Percentiles rank a stretch among this genome's conserved stretches.
Evolutionary conservation across 306 rosid genomes (phyloP).

Genomic region (Lathyrus tuberosus): DNA sequence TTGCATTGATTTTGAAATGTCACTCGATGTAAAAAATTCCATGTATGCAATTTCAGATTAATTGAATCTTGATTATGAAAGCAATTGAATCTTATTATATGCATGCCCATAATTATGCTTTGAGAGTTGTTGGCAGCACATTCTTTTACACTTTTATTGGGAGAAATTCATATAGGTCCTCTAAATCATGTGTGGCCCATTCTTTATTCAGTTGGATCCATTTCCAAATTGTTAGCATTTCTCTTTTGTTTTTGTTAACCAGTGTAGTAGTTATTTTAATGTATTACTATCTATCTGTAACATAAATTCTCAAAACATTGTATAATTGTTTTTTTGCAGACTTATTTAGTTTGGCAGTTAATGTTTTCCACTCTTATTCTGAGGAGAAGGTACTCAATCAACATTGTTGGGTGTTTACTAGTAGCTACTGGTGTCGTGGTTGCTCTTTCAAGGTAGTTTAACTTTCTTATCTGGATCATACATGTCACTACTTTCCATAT

Average conservation of each 20-base stretch:
- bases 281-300: constrained; percentile 10
- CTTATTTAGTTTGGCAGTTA: constrained; percentile 93
- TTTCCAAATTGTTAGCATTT: constrained; percentile 5
- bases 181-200: neutral
- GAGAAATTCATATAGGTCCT: neutral
- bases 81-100: no score
- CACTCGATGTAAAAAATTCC: neutral
- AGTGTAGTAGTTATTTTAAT: constrained; percentile 26
- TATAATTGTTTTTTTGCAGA: constrained; percentile 54
- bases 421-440: no score
- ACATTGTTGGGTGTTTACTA: no score
- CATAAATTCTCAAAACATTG: constrained; percentile 33
- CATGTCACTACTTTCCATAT: constrained; percentile 24
- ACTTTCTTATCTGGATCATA: no score
- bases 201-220: neutral
- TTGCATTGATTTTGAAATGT: constrained; percentile 14
- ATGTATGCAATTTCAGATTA: neutral
- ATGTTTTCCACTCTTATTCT: no score
- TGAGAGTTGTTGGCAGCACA: no score
- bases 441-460: no score
- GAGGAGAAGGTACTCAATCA: no score
- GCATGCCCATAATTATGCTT: no score
- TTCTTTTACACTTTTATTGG: no score
- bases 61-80: constrained; percentile 7
- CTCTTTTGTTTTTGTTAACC: neutral